Base-by-base conservation (phyloP, 176 grass and related monocot species). In the Ampelocalamus luodianensis region DNA sequence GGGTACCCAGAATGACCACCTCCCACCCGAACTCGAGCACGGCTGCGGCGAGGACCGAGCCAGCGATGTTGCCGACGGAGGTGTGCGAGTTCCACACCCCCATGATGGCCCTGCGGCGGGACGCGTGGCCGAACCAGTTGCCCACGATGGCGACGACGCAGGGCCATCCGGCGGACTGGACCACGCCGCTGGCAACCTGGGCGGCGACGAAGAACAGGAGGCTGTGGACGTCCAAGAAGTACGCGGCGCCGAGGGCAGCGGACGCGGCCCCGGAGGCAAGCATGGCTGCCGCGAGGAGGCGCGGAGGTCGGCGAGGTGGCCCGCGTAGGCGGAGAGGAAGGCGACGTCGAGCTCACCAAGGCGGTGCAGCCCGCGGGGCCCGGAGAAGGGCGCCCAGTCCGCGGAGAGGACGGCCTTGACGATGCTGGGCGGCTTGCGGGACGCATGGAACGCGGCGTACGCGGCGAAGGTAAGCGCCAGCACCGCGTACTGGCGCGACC, bases 351-450 rank as follows among this genome's bases (percentile, higher is more conserved):
- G 93, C 81, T 98, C 96, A 8, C 96, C 96, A 26, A 98, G 93
- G 72, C 84, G 93, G 40, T 92, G 96, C 27, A 88, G 81, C 6
- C 96, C 96, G 1, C 71, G 80, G 0, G 93, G 69, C 0, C 91
- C 96, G 66, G 88, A 87, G 88, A 98, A 98, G 0, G 96, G 96
- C 1, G 81, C 58, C 87, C 93, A 95, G 8, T 71, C 87, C 3
- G 91, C 78, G 68, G 89, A 89, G 44, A 98, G 91, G 64, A 89
- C 88, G 43, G 69, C 91, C 86, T 95, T 95, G 78, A 98, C 96
- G 91, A 98, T 98, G 96, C 89, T 95, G 1, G 96, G 96, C 64
- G 96, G 96, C 73, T 98, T 98, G 74, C 96, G 96, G 22, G 96
- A 98, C 78, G 93, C 96, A 83, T 98, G 96, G 87, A 98, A 98